Percentiles rank a stretch among this genome's conserved stretches.
phyloP scores from a whole-genome alignment of 2,329 filamentous ascomycete species.

The Botrytis paeoniae region DNA sequence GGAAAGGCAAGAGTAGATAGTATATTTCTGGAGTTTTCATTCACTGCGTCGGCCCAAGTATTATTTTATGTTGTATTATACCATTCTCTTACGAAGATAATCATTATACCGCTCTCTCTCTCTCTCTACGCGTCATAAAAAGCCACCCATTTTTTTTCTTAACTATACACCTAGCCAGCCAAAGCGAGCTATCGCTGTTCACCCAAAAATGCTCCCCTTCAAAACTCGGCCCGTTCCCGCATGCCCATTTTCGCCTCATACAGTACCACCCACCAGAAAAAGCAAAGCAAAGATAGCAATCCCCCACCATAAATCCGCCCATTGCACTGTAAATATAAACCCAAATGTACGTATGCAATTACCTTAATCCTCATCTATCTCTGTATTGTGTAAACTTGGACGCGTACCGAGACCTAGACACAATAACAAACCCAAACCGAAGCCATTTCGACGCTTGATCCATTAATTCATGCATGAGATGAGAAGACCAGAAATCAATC shows the following conservation, averaged over 20 bases:
- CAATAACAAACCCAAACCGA: background rate
- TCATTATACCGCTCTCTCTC: background rate
- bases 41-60: background rate
- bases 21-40: background rate
- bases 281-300: background rate
- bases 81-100: background rate
- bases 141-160: background rate
- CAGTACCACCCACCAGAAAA: background rate
- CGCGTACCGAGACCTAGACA: background rate
- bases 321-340: constrained; percentile 3
- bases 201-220: background rate
- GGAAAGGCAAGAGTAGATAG: background rate
- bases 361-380: background rate
- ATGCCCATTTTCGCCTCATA: background rate
- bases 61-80: background rate
- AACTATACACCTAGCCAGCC: background rate
- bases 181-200: background rate
- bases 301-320: background rate
- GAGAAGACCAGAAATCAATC: background rate
- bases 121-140: background rate
- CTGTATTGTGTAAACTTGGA: background rate
- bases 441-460: background rate
- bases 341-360: background rate
- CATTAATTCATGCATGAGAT: constrained; percentile 3
- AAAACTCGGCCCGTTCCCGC: background rate